Evolutionary conservation across 257 asterid genomes (phyloP), one percentile per base, ranked within the genome.

Genomic region (Capsicum pubescens): DNA sequence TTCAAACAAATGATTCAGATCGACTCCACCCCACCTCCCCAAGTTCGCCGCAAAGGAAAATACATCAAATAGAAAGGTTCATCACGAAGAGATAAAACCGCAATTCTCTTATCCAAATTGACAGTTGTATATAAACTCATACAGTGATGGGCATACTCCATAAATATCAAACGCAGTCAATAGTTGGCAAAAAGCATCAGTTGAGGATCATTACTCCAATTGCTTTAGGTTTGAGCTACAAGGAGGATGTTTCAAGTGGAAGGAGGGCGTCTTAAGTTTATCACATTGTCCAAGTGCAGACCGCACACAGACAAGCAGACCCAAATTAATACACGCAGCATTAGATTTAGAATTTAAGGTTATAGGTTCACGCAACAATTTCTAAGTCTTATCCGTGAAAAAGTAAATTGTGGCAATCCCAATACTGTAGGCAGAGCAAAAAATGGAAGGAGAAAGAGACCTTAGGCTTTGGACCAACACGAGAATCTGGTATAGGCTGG

Each of bases 401-500:
- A 76, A 6, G 9, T 12, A 74, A 50, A 50, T 7, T 74, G 19
- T 12, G 7, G 0, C 42, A 72, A 72, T 19, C 21, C 26, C 48
- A 7, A 26, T 52, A 21, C 14, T 74, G 61, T 74, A 21, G 81
- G 46, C 13, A 74, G 55, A 64, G 13, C 71, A 76, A 76, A 21
- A 17, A 52, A 76, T 54, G 42, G 46, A 36, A 76, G n/a, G 81
- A 57, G 78, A 68, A 21, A 15, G 86, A 84, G 88, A 97, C 99
- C 98, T 97, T 93, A 78, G 95, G 94, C 90, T 86, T 90, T 56
- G 98, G 97, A 16, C 91, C 91, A 60, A 88, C 1, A 54, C 93
- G 95, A 54, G 98, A 93, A 86, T 89, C 92, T 66, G 98, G 86
- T 66, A 96, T 86, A 3, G 97, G 95, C 66, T 92, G 99, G 85